A percentile compares a stretch with the other conserved stretches of the same genome.
Conservation (phyloP, 805 yeast genomes). For the Hanseniaspora nectarophila region DNA sequence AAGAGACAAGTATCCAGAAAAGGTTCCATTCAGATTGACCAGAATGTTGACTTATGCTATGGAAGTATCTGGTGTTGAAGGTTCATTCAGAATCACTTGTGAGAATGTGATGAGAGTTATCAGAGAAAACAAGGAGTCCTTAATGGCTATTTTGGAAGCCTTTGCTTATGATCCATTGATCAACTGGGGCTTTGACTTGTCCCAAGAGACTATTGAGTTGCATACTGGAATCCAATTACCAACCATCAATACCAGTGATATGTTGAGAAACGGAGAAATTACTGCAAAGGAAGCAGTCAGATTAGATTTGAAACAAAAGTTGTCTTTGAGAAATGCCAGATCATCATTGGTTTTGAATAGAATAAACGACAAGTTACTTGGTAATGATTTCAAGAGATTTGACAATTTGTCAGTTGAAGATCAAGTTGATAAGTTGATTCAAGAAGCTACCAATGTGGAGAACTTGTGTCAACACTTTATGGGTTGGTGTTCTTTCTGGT, state of each 20-base stretch:
- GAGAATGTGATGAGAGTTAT: slow-evolving; percentile 94
- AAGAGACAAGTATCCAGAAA: slow-evolving; percentile 94
- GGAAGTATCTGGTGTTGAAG: slow-evolving; percentile 98
- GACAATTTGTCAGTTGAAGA: slow-evolving; percentile 66
- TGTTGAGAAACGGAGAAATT: slow-evolving; percentile 59
- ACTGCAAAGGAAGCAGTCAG: slow-evolving; percentile 65
- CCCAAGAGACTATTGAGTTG: slow-evolving; percentile 63
- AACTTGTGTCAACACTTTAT: slow-evolving; percentile 92
- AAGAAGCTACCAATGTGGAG: slow-evolving; percentile 92
- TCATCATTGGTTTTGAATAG: slow-evolving; percentile 82
- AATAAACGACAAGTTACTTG: slow-evolving; percentile 83
- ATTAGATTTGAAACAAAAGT: slow-evolving; percentile 55
- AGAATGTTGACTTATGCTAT: slow-evolving; percentile 95
- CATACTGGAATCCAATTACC: slow-evolving; percentile 61
- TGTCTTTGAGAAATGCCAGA: slow-evolving; percentile 71
- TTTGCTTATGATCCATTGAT: slow-evolving; percentile 97
- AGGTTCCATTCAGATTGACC: slow-evolving; percentile 92
- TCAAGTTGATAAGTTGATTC: slow-evolving; percentile 87
- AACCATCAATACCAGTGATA: slow-evolving; percentile 55
- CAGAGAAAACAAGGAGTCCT: slow-evolving; percentile 85
- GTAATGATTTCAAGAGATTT: slow-evolving; percentile 74
- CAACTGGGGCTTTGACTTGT: slow-evolving; percentile 96
- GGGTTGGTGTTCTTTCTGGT: slow-evolving; percentile 99
- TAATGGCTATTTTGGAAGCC: slow-evolving; percentile 96
- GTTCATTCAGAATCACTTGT: slow-evolving; percentile 89